Percentiles rank a stretch among this genome's conserved stretches.
These are phyloP conservation scores for Puccinia coronata DNA, from an alignment of 1,284 basidiomycete species.

Conservation along the genomic window DNA sequence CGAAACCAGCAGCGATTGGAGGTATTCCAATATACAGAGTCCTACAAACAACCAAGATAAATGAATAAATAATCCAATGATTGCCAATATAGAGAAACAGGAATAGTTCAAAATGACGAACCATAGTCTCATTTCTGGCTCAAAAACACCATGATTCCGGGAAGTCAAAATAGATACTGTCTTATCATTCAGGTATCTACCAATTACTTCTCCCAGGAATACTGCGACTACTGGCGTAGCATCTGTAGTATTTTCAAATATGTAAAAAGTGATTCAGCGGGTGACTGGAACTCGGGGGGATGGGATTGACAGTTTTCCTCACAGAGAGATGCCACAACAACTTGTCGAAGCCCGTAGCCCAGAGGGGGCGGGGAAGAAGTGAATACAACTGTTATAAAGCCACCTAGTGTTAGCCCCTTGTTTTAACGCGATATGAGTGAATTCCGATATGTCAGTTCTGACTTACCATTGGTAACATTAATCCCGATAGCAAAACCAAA, in stretches of 20 bases:
- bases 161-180: slow-evolving; percentile 66
- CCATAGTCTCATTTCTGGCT: slow-evolving; percentile 71
- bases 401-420: neutral
- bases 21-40: slow-evolving; percentile 68
- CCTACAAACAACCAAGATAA: slow-evolving; percentile 59
- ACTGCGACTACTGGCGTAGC: slow-evolving; percentile 62
- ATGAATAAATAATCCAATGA: neutral
- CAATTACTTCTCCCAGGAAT: slow-evolving; percentile 69
- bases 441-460: neutral
- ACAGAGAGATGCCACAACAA: slow-evolving; percentile 68
- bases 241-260: slow-evolving; percentile 51
- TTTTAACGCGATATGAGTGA: neutral
- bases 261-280: slow-evolving; percentile 3
- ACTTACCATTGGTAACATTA: slow-evolving; percentile 72
- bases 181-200: slow-evolving; percentile 70
- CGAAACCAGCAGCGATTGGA: slow-evolving; percentile 68
- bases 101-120: slow-evolving; percentile 55
- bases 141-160: slow-evolving; percentile 70
- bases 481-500: slow-evolving; percentile 74
- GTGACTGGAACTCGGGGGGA: neutral
- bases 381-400: slow-evolving; percentile 59
- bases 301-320: slow-evolving; percentile 59
- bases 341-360: slow-evolving; percentile 67
- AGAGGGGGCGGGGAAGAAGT: slow-evolving; percentile 65
- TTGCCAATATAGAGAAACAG: neutral